phyloP scores from a whole-genome alignment of 139 green algal genomes.

The Eudorina sp. region DNA sequence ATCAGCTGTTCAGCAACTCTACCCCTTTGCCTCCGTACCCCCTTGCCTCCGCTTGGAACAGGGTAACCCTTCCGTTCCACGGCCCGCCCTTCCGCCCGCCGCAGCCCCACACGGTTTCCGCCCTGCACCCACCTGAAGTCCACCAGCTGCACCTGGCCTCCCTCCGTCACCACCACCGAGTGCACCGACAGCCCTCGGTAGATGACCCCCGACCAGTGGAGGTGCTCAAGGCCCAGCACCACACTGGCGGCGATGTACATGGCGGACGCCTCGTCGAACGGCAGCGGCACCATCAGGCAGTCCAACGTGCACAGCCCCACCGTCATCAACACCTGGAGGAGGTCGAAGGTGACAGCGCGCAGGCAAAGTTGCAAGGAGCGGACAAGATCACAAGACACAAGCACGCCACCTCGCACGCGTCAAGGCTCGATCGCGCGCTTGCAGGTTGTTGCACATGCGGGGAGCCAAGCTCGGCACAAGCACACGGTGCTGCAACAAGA shows the following conservation, averaged over 20 bases:
- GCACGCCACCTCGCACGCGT: too few species aligned
- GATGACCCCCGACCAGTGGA: constrained; percentile 71
- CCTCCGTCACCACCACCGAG: constrained; percentile 73
- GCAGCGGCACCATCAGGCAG: constrained; percentile 56
- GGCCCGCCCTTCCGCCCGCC: background rate
- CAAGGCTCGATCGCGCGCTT: too few species aligned
- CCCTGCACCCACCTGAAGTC: constrained; percentile 60
- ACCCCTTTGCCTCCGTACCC: too few species aligned
- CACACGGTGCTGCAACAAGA: too few species aligned
- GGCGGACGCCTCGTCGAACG: constrained; percentile 63
- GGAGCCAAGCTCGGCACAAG: too few species aligned
- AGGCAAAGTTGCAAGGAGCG: too few species aligned
- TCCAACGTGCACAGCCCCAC: constrained; percentile 71
- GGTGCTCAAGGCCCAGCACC: constrained; percentile 75
- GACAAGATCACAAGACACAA: too few species aligned
- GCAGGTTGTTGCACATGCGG: too few species aligned
- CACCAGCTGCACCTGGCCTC: constrained; percentile 67
- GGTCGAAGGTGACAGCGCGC: too few species aligned
- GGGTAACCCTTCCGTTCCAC: too few species aligned
- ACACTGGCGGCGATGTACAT: constrained; percentile 70
- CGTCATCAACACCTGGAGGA: constrained; percentile 62
- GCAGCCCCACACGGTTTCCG: background rate
- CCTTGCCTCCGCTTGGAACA: too few species aligned
- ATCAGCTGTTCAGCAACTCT: too few species aligned
- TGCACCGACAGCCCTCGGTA: constrained; percentile 69